phyloP scores from a whole-genome alignment of 148 eudicot species.

The Fagopyrum tataricum region DNA sequence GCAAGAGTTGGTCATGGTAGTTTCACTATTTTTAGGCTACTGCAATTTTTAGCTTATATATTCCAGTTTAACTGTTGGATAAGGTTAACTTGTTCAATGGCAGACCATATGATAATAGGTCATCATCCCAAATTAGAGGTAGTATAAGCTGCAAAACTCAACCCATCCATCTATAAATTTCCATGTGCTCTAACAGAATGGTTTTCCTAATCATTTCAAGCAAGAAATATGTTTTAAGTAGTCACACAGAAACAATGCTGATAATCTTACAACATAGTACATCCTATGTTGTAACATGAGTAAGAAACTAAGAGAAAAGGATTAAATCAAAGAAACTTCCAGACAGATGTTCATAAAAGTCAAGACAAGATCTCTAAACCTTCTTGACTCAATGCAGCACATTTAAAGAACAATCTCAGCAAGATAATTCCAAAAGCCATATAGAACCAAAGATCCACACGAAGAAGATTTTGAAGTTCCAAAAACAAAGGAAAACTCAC shows the following conservation, averaged over 20 bases:
- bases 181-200: neutral
- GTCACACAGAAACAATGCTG: neutral
- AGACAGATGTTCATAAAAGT: too few relatives aligned
- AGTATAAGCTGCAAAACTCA: neutral
- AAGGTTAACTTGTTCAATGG: neutral
- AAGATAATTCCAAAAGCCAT: neutral
- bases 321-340: too few relatives aligned
- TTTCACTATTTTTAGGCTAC: neutral
- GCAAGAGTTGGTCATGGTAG: neutral
- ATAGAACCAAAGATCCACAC: neutral
- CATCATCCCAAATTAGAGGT: neutral
- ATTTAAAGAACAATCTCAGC: neutral
- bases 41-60: neutral
- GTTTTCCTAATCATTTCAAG: neutral
- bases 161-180: neutral
- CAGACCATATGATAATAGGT: neutral
- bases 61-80: neutral
- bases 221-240: neutral
- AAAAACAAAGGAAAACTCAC: slow-evolving; percentile 18
- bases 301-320: neutral
- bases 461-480: neutral
- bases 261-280: neutral
- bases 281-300: too few relatives aligned
- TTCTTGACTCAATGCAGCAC: neutral
- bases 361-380: too few relatives aligned